Evolutionary conservation across 2,329 filamentous ascomycete species (phyloP), one percentile per base, ranked within the genome.

Genomic region (Penicillium sumatraense): DNA sequence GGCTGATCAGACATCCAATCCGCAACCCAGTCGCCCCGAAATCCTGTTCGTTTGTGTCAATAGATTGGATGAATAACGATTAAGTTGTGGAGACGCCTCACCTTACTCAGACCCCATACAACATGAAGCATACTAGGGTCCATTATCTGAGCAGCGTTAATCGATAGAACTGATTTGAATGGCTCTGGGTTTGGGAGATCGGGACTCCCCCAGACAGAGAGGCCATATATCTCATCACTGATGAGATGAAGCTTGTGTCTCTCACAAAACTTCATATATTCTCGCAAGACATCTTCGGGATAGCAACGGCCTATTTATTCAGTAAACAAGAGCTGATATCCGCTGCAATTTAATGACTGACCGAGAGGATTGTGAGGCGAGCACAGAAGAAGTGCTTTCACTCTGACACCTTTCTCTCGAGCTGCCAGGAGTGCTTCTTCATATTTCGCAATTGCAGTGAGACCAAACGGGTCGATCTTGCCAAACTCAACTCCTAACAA

Each of bases 341-440:
- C 2, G 20, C 9, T 13, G 9, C 11, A 3, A 23, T 4, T 16
- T 8, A 20, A 40, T 23, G 3, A 38, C 31, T 10, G 51, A 49
- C 80, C 80, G 3, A 82, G 69, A 0, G 80, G 80, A 57, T 82
- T 81, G 53, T 81, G 77, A 2, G 79, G 79, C 27, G 80, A 72
- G 54, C 77, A 78, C 7, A 83, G 66, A 41, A 83, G 71, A 18
- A 83, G 57, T 0, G 73, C 80, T 14, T 73, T 71, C 16, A 81
- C 69, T 20, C 65, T 70, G 10, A 69, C 61, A 1, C 79, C 79
- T 13, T 63, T 52, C 5, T 67, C 58, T 7, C 65, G 62, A 27
- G 73, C 71, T 3, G 68, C 65, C n/a, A 74, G 63, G 5, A 78
- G 56, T 3, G 70, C 72, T 8, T 68, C 58, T 56, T 81, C 79